Evolutionary conservation across 331 rosid species (phyloP).

Genomic region (Cydonia oblonga): DNA sequence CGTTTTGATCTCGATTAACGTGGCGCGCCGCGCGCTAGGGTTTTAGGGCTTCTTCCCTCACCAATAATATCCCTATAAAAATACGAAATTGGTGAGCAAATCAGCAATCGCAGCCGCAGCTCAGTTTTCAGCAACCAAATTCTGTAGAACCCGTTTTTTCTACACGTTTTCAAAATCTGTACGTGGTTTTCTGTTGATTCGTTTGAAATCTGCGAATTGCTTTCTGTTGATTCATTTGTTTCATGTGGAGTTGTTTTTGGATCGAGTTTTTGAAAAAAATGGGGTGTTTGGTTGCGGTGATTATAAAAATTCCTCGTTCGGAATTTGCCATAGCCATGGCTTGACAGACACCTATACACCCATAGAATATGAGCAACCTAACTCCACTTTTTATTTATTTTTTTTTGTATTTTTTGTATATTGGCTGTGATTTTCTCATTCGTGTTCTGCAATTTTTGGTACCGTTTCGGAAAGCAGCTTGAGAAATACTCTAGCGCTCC

Average conservation of each 20-base stretch:
- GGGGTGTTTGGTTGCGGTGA: slow-evolving; percentile 49
- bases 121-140: background rate
- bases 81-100: background rate
- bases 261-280: background rate
- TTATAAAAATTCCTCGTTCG: slow-evolving; percentile 96
- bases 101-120: background rate
- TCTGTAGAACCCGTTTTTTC: background rate
- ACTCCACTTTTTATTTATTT: no score
- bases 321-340: slow-evolving; percentile 71
- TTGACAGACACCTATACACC: slow-evolving; percentile 95
- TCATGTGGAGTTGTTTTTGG: background rate
- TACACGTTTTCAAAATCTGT: background rate
- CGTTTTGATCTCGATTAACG: background rate
- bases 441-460: background rate
- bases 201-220: no score
- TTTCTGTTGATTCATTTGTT: background rate
- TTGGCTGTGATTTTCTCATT: background rate
- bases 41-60: background rate
- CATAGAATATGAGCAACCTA: slow-evolving; percentile 86
- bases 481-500: background rate
- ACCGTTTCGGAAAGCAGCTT: background rate
- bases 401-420: fast-evolving
- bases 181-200: no score
- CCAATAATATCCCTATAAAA: background rate
- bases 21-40: background rate